Base-by-base conservation (phyloP, 129 eudicot genomes). In the Mikania micrantha region DNA sequence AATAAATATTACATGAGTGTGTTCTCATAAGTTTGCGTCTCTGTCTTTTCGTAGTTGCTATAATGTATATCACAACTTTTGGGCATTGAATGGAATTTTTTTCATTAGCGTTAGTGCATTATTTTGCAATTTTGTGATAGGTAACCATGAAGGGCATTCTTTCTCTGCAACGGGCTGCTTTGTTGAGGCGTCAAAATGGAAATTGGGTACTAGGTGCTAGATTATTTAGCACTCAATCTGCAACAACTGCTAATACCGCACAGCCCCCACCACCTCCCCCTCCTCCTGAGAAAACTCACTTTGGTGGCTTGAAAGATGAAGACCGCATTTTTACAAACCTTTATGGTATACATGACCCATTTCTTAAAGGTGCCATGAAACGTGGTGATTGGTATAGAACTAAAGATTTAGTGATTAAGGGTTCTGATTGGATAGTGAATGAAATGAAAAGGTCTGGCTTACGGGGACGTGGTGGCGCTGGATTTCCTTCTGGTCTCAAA, bases 381-480 rank as follows among this genome's bases (percentile, higher is more conserved):
- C 90, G 95, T 57, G 99, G 99, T 45, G 99, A 93, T 78, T 93
- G 98, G 96, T 32, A 88, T 48, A 78, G 99, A 77, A 93, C 99
- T 9, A 93, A 93, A 74, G 99, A 93, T 75, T 66, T 93, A 39
- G 96, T 93, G n/a, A 36, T 84, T 59, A 93, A 93, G 83, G 99
- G 99, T 7, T 1, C 95, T 41, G 99, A 93, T 50, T 93, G 99
- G 99, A 93, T 93, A 2, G 95, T 93, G 32, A 87, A 81, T 49
- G 99, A 94, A 74, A 90, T 94, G 88, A 94, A 94, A 80, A 90
- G 85, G 39, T 94, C 99, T 15, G 99, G 99, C 25, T 82, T 94
- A 38, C 92, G 97, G 54, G 99, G 99, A 36, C 96, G 99, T 73
- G 99, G 99, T 78, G 99, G 99, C 28, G 99, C 99, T 57, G 99